phyloP scores from a whole-genome alignment of 1,139 yeast species.

The Nadsonia starkeyi-henricii region DNA sequence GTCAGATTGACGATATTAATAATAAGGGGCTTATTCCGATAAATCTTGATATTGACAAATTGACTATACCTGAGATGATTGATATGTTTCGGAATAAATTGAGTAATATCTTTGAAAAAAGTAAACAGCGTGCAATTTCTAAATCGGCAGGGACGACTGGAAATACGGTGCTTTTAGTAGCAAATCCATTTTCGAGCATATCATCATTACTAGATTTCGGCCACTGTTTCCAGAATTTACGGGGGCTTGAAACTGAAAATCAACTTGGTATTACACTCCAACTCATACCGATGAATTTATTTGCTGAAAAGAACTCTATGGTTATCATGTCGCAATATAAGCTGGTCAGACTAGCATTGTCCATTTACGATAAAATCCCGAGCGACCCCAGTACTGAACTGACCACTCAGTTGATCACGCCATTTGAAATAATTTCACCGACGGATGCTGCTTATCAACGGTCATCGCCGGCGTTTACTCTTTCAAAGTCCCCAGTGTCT shows the following conservation, averaged over 20 bases:
- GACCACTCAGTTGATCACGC: not conserved
- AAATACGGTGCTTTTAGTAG: conserved; percentile 1
- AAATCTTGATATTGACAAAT: not conserved
- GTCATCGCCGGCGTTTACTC: conserved; percentile 19
- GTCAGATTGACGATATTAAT: conserved; percentile 13
- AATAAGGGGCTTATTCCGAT: conserved; percentile 8
- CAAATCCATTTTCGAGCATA: not conserved
- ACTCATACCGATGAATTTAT: conserved; percentile 32
- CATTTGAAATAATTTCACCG: no score
- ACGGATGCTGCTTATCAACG: conserved; percentile 9
- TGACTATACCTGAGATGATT: not conserved
- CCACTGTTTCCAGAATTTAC: conserved; percentile 5
- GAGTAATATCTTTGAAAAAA: not conserved
- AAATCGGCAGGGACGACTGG: no score
- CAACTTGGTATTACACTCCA: not conserved
- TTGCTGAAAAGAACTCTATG: conserved; percentile 32
- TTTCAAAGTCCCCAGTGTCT: conserved; percentile 25
- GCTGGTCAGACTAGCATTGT: conserved; percentile 39
- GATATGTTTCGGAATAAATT: not conserved
- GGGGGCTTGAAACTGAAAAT: not conserved
- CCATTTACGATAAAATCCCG: conserved; percentile 42
- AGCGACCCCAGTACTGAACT: not conserved
- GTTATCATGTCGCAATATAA: conserved; percentile 37
- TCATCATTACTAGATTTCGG: conserved; percentile 1
- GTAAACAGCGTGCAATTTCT: not conserved